Evolutionary conservation across 768 basidiomycete species (phyloP).

Genomic region (Termitomyces heimii): DNA sequence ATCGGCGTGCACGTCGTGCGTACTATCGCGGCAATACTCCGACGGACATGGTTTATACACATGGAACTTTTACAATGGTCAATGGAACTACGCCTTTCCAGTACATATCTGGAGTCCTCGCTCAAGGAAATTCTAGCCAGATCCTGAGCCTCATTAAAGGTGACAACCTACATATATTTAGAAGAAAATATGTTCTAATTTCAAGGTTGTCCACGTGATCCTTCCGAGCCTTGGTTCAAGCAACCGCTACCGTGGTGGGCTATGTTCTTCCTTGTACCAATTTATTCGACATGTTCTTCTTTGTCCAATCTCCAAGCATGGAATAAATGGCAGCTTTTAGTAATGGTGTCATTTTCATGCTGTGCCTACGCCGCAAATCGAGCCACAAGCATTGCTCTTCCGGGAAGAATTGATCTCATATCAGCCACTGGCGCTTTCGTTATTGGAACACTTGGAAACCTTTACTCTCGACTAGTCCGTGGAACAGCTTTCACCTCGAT

Average conservation of each 20-base stretch:
- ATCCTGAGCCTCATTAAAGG: slow-evolving; percentile 45
- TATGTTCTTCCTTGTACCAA: slow-evolving; percentile 69
- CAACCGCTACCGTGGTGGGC: slow-evolving; percentile 81
- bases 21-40: slow-evolving; percentile 42
- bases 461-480: slow-evolving; percentile 69
- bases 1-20: slow-evolving; percentile 46
- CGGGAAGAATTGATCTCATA: slow-evolving; percentile 66
- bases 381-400: slow-evolving; percentile 52
- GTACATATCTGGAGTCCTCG: slow-evolving; percentile 38
- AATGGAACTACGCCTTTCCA: slow-evolving; percentile 38
- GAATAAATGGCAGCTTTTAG: slow-evolving; percentile 61
- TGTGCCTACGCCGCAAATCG: slow-evolving; percentile 68
- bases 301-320: slow-evolving; percentile 72
- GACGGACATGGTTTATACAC: slow-evolving; percentile 36
- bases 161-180: slow-evolving; percentile 11
- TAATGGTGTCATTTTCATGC: slow-evolving; percentile 79
- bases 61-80: slow-evolving; percentile 45
- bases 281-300: slow-evolving; percentile 70
- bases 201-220: slow-evolving; percentile 71
- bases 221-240: slow-evolving; percentile 70
- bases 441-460: slow-evolving; percentile 73
- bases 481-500: slow-evolving; percentile 88
- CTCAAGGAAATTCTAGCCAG: slow-evolving; percentile 32
- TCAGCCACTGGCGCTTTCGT: slow-evolving; percentile 75
- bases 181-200: neutral